phyloP scores from a whole-genome alignment of 192 early-diverging fungal species.

The Haplosporangium gracile region DNA sequence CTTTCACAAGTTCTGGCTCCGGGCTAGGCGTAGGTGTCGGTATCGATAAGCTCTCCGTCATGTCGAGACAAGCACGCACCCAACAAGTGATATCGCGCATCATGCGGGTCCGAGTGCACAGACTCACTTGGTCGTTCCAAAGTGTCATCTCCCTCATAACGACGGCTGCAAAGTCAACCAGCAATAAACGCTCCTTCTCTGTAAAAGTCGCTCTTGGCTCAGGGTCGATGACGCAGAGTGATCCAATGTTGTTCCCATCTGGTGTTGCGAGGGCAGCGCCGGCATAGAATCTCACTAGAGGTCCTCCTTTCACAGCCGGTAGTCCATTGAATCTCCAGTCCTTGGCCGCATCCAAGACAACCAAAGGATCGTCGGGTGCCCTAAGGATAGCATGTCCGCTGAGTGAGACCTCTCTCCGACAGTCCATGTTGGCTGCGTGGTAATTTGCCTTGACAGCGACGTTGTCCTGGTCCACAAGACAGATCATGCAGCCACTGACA shows the following conservation, averaged over 20 bases:
- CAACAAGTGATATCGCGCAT: slow-evolving; percentile 53
- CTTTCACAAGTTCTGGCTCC: background rate
- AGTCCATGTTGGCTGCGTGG: slow-evolving; percentile 13
- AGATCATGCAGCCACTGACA: slow-evolving; percentile 34
- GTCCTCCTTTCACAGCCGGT: slow-evolving; percentile 50
- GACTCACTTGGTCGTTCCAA: slow-evolving; percentile 58
- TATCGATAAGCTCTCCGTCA: background rate
- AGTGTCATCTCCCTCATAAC: slow-evolving; percentile 63
- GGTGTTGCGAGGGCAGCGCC: slow-evolving; percentile 57
- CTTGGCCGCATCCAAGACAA: slow-evolving; percentile 44
- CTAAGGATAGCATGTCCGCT: slow-evolving; percentile 54
- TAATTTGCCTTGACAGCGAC: slow-evolving; percentile 33
- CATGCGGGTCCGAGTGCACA: slow-evolving; percentile 60
- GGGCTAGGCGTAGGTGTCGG: background rate
- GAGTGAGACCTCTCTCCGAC: slow-evolving; percentile 29
- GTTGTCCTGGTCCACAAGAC: slow-evolving; percentile 29
- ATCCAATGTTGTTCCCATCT: slow-evolving; percentile 59
- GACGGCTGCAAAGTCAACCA: slow-evolving; percentile 59
- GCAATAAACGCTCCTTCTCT: slow-evolving; percentile 30
- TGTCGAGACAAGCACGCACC: slow-evolving; percentile 43
- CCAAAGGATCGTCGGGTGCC: slow-evolving; percentile 42
- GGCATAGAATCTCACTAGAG: slow-evolving; percentile 64
- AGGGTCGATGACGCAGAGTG: slow-evolving; percentile 62
- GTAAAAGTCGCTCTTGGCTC: slow-evolving; percentile 54
- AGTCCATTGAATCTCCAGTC: slow-evolving; percentile 67